A percentile compares a stretch with the other conserved stretches of the same genome.
phyloP scores from a whole-genome alignment of 2,329 filamentous ascomycete species.

The Fusarium camptoceras region DNA sequence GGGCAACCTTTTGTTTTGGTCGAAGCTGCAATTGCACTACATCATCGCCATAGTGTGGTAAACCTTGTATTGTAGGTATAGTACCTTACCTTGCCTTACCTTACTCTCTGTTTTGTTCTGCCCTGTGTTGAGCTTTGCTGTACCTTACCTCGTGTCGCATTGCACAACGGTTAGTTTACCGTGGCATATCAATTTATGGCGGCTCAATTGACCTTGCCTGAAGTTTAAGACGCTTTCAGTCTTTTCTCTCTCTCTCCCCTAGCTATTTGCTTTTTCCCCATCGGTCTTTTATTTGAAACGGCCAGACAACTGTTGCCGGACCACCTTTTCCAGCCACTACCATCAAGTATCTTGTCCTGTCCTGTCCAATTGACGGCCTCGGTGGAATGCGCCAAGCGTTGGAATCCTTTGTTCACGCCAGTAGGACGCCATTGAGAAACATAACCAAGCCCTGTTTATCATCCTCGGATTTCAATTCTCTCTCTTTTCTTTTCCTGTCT shows the following conservation, averaged over 20 bases:
- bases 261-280: background rate
- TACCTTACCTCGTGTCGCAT: background rate
- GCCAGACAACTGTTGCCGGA: constrained; percentile 6
- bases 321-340: constrained; percentile 37
- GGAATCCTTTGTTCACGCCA: constrained; percentile 41
- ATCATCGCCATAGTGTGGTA: constrained; percentile 34
- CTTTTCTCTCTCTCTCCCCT: background rate
- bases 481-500: background rate
- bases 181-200: background rate
- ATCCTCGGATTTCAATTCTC: constrained; percentile 12
- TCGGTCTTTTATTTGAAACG: constrained; percentile 6
- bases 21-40: constrained; percentile 37
- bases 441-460: constrained; percentile 11
- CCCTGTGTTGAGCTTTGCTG: background rate
- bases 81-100: background rate
- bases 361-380: constrained; percentile 37
- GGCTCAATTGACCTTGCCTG: background rate
- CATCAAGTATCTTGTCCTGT: constrained; percentile 16
- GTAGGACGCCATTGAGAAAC: constrained; percentile 8
- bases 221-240: background rate
- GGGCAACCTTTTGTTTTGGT: constrained; percentile 32
- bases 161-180: background rate
- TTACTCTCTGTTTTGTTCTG: background rate
- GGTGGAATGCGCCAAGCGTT: constrained; percentile 42
- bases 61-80: constrained; percentile 34